phyloP scores from a whole-genome alignment of 2,329 filamentous ascomycete species.

The Fusarium goolgardi region DNA sequence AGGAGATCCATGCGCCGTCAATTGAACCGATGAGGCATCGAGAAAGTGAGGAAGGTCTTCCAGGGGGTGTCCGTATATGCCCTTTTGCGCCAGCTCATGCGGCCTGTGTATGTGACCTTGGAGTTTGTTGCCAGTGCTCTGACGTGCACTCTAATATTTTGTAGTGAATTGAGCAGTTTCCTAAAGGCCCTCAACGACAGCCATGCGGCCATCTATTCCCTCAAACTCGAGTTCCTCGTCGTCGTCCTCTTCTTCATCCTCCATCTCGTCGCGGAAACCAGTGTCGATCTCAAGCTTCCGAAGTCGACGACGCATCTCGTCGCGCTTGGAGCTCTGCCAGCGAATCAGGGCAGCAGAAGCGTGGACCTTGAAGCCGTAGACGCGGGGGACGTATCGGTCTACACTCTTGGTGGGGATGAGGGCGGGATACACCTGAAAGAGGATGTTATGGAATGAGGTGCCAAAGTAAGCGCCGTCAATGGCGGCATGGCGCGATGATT shows the following conservation, averaged over 20 bases:
- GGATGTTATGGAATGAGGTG: constrained; percentile 97
- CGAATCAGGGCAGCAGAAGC: constrained; percentile 86
- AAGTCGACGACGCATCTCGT: constrained; percentile 84
- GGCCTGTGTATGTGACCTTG: neutral
- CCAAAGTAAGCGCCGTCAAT: constrained; percentile 99
- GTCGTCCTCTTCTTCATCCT: constrained; percentile 73
- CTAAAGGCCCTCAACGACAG: constrained; percentile 47
- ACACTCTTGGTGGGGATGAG: constrained; percentile 87
- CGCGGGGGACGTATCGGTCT: constrained; percentile 86
- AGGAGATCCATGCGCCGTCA: constrained; percentile 2
- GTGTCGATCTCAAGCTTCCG: constrained; percentile 78
- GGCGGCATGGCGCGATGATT: constrained; percentile 92
- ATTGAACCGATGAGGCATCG: neutral
- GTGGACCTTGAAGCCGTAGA: constrained; percentile 97
- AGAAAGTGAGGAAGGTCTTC: neutral
- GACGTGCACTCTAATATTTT: constrained; percentile 9
- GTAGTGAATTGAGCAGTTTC: neutral
- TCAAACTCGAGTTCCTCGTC: constrained; percentile 60
- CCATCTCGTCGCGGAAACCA: constrained; percentile 78
- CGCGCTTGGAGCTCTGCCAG: constrained; percentile 87
- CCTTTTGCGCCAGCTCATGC: constrained; percentile 12
- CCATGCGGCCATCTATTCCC: constrained; percentile 51
- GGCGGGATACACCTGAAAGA: constrained; percentile 97
- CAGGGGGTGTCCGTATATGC: neutral
- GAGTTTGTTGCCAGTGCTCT: constrained; percentile 4